A percentile compares a stretch with the other conserved stretches of the same genome.
These are phyloP conservation scores for Metschnikowia drakensbergensis DNA, from an alignment of 805 yeast genomes.

Conservation along the genomic window DNA sequence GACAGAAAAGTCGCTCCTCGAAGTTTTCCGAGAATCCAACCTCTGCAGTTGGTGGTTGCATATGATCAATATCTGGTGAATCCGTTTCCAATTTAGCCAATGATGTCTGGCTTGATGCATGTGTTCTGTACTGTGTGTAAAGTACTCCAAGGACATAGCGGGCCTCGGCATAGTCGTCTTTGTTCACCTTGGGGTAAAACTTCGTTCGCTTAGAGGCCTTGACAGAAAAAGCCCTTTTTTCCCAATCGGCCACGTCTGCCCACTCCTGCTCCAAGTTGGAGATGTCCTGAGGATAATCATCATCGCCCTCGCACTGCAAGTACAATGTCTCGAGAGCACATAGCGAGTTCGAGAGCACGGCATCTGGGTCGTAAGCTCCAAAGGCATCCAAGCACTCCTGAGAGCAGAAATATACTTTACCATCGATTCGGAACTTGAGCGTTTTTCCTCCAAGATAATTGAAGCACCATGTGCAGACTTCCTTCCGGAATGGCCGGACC, in stretches of 20 bases:
- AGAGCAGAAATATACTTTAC: constrained; percentile 47
- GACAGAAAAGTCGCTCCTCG: constrained; percentile 27
- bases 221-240: constrained; percentile 25
- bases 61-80: too few relatives aligned
- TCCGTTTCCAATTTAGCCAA: too few relatives aligned
- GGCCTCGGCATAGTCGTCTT: constrained; percentile 50
- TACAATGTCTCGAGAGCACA: constrained; percentile 36
- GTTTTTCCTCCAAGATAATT: constrained; percentile 44
- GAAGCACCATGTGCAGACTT: constrained; percentile 57
- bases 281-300: constrained; percentile 7
- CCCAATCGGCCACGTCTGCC: constrained; percentile 39
- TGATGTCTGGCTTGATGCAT: too few relatives aligned
- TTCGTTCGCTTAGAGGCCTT: constrained; percentile 34
- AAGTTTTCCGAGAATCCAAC: neutral
- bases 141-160: constrained; percentile 39
- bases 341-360: constrained; percentile 30
- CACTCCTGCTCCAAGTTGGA: constrained; percentile 29
- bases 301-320: constrained; percentile 25
- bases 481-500: constrained; percentile 53
- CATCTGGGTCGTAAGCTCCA: constrained; percentile 30
- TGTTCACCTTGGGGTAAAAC: constrained; percentile 41
- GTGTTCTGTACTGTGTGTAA: constrained; percentile 10
- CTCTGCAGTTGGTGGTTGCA: neutral
- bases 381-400: constrained; percentile 41
- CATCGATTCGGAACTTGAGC: constrained; percentile 39